Percentiles rank a stretch among this genome's conserved stretches.
These are phyloP conservation scores for Effrenium voratum DNA, from an alignment of 73 alveolate genomes.

Conservation along the genomic window DNA sequence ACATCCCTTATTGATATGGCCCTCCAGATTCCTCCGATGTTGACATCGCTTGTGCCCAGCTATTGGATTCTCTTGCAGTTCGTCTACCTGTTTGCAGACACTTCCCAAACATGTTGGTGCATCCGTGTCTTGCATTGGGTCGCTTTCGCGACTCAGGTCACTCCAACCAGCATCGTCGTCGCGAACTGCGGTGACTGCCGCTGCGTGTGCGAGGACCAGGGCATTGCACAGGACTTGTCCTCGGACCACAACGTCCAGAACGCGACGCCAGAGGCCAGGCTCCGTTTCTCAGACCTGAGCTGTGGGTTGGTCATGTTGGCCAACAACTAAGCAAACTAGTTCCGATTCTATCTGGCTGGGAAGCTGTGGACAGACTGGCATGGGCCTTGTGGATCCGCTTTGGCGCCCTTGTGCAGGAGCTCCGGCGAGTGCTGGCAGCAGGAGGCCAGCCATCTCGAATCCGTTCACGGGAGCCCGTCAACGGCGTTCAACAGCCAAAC, in stretches of 20 bases:
- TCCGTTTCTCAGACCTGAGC: not conserved
- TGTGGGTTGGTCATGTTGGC: not conserved
- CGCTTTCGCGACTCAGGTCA: conserved; percentile 50
- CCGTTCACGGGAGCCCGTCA: not conserved
- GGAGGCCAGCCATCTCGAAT: conserved; percentile 15
- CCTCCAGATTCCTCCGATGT: too few species aligned
- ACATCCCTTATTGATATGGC: too few species aligned
- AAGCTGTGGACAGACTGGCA: not conserved
- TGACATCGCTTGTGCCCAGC: too few species aligned
- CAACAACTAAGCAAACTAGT: not conserved
- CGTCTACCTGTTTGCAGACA: too few species aligned
- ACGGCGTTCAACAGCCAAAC: too few species aligned
- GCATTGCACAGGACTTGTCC: conserved; percentile 52
- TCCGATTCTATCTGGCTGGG: not conserved
- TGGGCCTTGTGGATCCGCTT: not conserved
- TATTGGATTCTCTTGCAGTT: too few species aligned
- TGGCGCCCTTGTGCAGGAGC: not conserved
- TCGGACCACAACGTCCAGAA: conserved; percentile 85
- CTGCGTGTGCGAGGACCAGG: conserved; percentile 80
- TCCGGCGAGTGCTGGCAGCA: conserved; percentile 86
- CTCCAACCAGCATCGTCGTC: conserved; percentile 80
- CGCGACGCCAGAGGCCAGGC: conserved; percentile 66
- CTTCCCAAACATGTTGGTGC: too few species aligned
- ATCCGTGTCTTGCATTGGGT: too few species aligned
- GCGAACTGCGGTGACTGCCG: conserved; percentile 91